phyloP scores from a whole-genome alignment of 73 alveolate species.

The Paramecium sonneborni region DNA sequence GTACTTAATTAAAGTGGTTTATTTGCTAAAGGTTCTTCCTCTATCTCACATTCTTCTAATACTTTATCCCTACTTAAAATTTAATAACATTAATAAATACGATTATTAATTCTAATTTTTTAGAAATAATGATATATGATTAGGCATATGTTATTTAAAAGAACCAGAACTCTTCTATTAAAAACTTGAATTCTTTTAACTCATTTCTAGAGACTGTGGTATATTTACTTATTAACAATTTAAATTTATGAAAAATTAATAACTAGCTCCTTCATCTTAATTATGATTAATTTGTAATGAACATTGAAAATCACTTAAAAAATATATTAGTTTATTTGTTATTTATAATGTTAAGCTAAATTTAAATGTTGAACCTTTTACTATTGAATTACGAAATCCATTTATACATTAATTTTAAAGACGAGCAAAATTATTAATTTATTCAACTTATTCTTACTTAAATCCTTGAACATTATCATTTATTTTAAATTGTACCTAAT shows the following conservation, averaged over 20 bases:
- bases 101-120: neutral
- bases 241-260: neutral
- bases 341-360: neutral
- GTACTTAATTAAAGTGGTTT: neutral
- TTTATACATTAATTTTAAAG: neutral
- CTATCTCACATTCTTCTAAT: neutral
- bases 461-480: conserved; percentile 21
- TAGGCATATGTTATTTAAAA: neutral
- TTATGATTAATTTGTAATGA: neutral
- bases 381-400: neutral
- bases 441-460: neutral
- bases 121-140: neutral
- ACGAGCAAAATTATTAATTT: neutral
- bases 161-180: neutral
- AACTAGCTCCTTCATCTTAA: neutral
- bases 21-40: neutral
- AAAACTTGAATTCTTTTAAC: neutral
- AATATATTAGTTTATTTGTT: neutral
- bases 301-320: neutral
- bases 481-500: neutral
- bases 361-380: neutral
- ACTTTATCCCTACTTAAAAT: neutral
- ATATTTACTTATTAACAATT: neutral
- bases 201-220: neutral
- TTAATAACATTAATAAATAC: neutral